Base-by-base conservation (phyloP, 129 eudicot genomes). In the Helianthus tuberosus region DNA sequence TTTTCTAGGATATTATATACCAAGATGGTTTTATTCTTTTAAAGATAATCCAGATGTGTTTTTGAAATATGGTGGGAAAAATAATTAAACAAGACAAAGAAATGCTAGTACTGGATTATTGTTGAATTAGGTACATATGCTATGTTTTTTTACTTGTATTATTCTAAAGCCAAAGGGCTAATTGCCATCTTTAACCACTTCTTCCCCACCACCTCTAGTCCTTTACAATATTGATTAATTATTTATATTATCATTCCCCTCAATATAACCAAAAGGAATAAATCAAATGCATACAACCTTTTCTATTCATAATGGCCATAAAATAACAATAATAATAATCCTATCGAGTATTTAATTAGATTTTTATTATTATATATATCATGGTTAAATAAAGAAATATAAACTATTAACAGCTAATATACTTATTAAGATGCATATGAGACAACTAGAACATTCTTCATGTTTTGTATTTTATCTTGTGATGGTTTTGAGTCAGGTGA, bases 101-200 rank as follows among this genome's bases (percentile, higher is more conserved):
- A 50, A 50, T 20, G 0, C 55, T 49, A 49, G n/a, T 12, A 49
- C 16, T 50, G 17, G 55, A 12, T 50, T 51, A 16, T 27, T 59
- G 64, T 25, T 23, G 41, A 25, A 27, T 23, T 11, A 27, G 41
- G 64, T 23, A 25, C 23, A 23, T 59, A 11, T 27, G 32, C 32
- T 27, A 27, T 27, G 11, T 54, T 16, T 54, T 5, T 54, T 16
- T 1, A 8, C 11, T 54, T 16, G 29, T 59, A 27, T 59, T 59
- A 59, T 59, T 59, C 65, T 43, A 27, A 59, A 59, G 39, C 65
- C 65, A 27, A 59, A 59, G 39, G 65, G 41, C 39, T 59, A 59
- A 59, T 59, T 59, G 65, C 65, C 65, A 59, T 59, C 13, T 57
- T 57, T 57, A 57, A 57, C 63, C 63, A 57, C 63, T 12, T 59